These are phyloP conservation scores for Echinosophora koreensis DNA, from an alignment of 306 rosid genomes.

Conservation along the genomic window DNA sequence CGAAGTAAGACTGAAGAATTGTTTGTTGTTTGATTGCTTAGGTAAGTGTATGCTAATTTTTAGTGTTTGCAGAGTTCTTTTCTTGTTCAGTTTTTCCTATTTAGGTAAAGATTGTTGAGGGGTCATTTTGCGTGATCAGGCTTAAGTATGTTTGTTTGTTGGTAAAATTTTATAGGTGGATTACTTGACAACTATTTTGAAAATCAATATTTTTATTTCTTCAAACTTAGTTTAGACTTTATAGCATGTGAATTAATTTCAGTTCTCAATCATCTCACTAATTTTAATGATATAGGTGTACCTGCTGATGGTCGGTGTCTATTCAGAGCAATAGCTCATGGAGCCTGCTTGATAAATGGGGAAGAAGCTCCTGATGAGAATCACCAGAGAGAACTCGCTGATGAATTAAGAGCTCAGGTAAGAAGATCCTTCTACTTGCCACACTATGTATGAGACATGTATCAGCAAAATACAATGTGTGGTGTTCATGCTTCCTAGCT, in stretches of 20 bases:
- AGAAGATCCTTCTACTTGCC: slow-evolving; percentile 38
- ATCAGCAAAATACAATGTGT: neutral
- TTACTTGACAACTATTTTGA: too few species aligned
- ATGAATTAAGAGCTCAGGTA: slow-evolving; percentile 90
- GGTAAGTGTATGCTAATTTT: neutral
- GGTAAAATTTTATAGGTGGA: too few species aligned
- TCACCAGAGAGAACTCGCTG: slow-evolving; percentile 86
- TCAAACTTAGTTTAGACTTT: neutral
- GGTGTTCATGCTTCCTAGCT: neutral
- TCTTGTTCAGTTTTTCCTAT: neutral
- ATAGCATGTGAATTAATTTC: neutral
- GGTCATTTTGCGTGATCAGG: neutral
- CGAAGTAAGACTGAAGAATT: neutral
- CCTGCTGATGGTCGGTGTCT: slow-evolving; percentile 91
- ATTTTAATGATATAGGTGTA: slow-evolving; percentile 62
- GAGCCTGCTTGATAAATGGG: slow-evolving; percentile 82
- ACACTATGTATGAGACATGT: neutral
- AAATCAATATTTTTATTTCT: too few species aligned
- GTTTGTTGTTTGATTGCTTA: neutral
- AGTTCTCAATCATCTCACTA: slow-evolving; percentile 11
- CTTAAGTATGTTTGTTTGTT: neutral
- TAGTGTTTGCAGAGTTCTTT: neutral
- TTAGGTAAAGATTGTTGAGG: neutral
- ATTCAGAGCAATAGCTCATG: slow-evolving; percentile 91
- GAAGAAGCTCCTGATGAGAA: slow-evolving; percentile 89